Evolutionary conservation across 2,329 filamentous ascomycete genomes (phyloP).

Genomic region (Sporothrix luriei): DNA sequence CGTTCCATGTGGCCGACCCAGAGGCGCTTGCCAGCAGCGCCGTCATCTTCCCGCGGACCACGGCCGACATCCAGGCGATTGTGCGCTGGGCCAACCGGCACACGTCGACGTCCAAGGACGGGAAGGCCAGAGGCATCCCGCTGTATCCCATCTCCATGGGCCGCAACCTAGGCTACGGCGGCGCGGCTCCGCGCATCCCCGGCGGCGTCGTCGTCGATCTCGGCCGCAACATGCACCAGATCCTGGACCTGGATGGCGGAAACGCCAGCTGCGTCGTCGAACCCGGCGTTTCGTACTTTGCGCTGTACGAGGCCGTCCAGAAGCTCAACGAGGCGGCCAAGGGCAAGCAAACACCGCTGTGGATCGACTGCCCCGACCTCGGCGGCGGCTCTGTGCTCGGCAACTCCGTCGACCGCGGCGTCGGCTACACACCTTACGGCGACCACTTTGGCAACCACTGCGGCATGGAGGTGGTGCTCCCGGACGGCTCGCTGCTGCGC

Average conservation of each 20-base stretch:
- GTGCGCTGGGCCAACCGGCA: conserved; percentile 45
- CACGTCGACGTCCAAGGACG: background rate
- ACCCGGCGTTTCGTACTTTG: conserved; percentile 58
- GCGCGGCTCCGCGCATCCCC: conserved; percentile 56
- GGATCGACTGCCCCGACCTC: conserved; percentile 49
- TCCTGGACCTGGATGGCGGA: conserved; percentile 55
- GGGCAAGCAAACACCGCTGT: conserved; percentile 43
- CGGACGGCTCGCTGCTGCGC: conserved; percentile 49
- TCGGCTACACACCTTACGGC: conserved; percentile 51
- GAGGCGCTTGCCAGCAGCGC: conserved; percentile 50
- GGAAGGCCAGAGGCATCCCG: conserved; percentile 43
- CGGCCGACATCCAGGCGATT: conserved; percentile 52
- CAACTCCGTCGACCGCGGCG: conserved; percentile 51
- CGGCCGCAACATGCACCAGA: conserved; percentile 56
- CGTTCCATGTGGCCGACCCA: conserved; percentile 48
- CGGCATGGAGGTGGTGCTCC: conserved; percentile 44
- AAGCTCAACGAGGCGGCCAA: conserved; percentile 37
- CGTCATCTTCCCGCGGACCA: conserved; percentile 49
- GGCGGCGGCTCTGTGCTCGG: conserved; percentile 50
- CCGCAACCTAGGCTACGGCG: conserved; percentile 52
- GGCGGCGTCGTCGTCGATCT: conserved; percentile 56
- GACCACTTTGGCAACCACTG: conserved; percentile 47
- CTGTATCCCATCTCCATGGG: conserved; percentile 55
- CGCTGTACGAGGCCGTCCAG: conserved; percentile 54
- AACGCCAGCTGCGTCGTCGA: conserved; percentile 56